Base-by-base conservation (phyloP, 78 protist genomes). In the Mantamonas sphyraenae region DNA sequence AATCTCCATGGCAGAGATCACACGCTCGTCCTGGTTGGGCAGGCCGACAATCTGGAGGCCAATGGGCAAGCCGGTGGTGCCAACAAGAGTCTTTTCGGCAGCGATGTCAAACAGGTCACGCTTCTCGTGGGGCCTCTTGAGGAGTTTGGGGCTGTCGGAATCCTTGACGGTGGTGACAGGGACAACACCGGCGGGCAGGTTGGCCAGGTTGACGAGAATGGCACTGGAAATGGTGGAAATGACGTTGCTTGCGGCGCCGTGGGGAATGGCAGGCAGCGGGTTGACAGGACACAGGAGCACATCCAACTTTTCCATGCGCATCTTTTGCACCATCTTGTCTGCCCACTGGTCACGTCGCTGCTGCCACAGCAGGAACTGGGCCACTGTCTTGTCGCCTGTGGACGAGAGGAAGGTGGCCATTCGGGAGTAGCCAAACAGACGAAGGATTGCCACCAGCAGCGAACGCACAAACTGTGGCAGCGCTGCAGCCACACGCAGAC, bases 1-100 rank as follows among this genome's bases (percentile, higher is more conserved):
- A n/a, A n/a, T n/a, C n/a, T n/a, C n/a, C n/a, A n/a, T n/a, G n/a
- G n/a, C n/a, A n/a, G n/a, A n/a, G n/a, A 55, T 12, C 31, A 55
- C 30, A 16, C 14, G 5, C 68, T 62, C 68, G 34, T 62, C 68
- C 34, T 62, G 26, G 26, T 16, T 39, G 30, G 68, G 68, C 68
- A 22, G 9, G 8, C 28, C 53, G 3, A 39, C 47, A 7, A 62
- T 17, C 68, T 62, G 68, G 10, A 62, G 34, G 53, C 68, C 30
- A 26, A 62, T 31, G 31, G 68, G 68, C 1, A 62, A 51, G 19
- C 68, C 68, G 1, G 2, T 33, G 30, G 53, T 22, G 31, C 40
- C 37, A 2, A 24, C 40, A 3, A 8, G 1, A 3, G 40, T 40
- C 40, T 1, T 24, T 2, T 16, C 19, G 3, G 64, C 64, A 14